These are phyloP conservation scores for Backusella mclennaniae DNA, from an alignment of 192 early-diverging fungal genomes.

Conservation along the genomic window DNA sequence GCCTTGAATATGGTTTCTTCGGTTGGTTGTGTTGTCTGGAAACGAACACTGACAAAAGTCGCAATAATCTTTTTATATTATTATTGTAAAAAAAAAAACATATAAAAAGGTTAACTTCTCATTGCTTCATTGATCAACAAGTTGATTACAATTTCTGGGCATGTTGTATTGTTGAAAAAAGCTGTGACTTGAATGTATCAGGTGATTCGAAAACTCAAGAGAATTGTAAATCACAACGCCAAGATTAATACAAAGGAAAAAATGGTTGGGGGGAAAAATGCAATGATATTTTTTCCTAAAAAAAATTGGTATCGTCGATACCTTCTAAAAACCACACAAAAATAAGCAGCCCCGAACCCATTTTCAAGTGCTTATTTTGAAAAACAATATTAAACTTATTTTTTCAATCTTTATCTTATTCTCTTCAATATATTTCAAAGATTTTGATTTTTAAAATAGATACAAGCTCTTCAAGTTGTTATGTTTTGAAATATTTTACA, in stretches of 20 bases:
- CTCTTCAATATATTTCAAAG: too few species aligned
- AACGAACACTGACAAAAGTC: slow-evolving; percentile 45
- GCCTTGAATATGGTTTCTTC: slow-evolving; percentile 39
- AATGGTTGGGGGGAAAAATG: background rate
- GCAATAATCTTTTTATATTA: slow-evolving; percentile 31
- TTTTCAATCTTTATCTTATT: too few species aligned
- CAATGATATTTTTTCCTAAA: background rate
- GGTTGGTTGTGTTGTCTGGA: slow-evolving; percentile 38
- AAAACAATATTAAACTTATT: too few species aligned
- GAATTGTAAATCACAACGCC: background rate
- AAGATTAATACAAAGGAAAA: slow-evolving; percentile 1
- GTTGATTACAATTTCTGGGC: slow-evolving; percentile 24
- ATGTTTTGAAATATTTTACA: too few species aligned
- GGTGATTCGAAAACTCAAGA: background rate
- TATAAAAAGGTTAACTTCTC: background rate
- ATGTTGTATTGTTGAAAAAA: background rate
- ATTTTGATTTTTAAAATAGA: too few species aligned
- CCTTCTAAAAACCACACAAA: too few species aligned
- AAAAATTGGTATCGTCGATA: too few species aligned
- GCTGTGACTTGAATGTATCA: background rate
- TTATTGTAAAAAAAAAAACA: background rate
- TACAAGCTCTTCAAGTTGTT: too few species aligned
- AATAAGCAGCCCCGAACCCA: too few species aligned
- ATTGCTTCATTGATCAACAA: background rate
- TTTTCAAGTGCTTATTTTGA: too few species aligned